Conservation (phyloP, 2,329 filamentous ascomycete species). For the Coniochaeta sp. region DNA sequence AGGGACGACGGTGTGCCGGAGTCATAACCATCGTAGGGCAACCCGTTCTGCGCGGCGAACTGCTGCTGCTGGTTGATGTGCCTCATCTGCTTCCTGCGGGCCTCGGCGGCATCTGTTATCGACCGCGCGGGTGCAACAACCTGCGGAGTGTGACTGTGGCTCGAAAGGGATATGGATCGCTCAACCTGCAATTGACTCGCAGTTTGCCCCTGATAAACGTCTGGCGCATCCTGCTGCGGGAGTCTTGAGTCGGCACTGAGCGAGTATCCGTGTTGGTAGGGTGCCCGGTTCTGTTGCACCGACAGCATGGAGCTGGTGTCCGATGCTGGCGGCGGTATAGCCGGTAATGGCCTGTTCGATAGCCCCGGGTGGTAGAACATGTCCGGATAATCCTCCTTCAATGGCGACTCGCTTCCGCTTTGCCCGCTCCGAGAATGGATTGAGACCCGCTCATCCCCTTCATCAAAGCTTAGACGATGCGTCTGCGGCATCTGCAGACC, state of each 20-base stretch:
- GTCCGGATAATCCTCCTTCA: conserved; percentile 71
- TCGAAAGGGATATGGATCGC: conserved; percentile 76
- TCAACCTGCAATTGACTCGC: conserved; percentile 44
- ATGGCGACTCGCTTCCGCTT: conserved; percentile 59
- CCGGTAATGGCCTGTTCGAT: conserved; percentile 55
- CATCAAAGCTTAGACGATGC: conserved; percentile 81
- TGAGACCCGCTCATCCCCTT: conserved; percentile 72
- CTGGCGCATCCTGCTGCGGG: conserved; percentile 34
- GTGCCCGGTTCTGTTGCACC: conserved; percentile 36
- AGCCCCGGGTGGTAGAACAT: conserved; percentile 91
- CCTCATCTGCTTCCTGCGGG: conserved; percentile 41
- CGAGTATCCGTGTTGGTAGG: conserved; percentile 42
- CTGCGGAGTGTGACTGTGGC: conserved; percentile 72
- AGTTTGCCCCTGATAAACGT: conserved; percentile 36
- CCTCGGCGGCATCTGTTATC: conserved; percentile 84
- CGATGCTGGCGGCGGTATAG: conserved; percentile 49
- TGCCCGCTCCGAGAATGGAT: conserved; percentile 45
- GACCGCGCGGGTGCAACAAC: conserved; percentile 80
- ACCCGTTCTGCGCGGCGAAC: conserved; percentile 41
- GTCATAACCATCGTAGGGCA: conserved; percentile 51
- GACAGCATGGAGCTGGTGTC: conserved; percentile 51
- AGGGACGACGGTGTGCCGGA: conserved; percentile 38
- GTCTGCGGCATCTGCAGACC: conserved; percentile 70
- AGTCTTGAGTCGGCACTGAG: conserved; percentile 38
- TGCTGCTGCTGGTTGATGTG: conserved; percentile 49